Evolutionary conservation across 768 basidiomycete species (phyloP), one percentile per base, ranked within the genome.

Genomic region (Suillus placidus): DNA sequence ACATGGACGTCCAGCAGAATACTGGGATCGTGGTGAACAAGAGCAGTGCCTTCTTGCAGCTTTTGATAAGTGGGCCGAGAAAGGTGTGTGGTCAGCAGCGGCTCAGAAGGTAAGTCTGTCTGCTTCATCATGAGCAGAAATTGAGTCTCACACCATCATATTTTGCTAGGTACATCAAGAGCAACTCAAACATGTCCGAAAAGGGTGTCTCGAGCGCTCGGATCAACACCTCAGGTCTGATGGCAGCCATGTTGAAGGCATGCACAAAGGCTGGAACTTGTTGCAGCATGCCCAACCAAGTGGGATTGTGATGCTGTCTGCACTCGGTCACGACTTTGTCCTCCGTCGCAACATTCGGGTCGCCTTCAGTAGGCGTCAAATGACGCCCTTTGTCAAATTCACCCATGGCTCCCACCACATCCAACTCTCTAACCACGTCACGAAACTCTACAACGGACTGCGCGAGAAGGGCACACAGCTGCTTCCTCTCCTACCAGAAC

Each of bases 201-300:
- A 47, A 47, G 47, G 47, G 47, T 47, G 47, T 13, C 47, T 47
- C 5, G 12, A 47, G 47, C 5, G 12, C n/a, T 47, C 47, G 0
- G 45, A 45, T 47, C 45, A 47, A 47, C 9, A 47, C 47, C 9
- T 47, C 62, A 5, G 72, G 0, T 67, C 72, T 0, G 72, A 78
- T 42, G 71, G 77, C 0, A 76, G 74, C n/a, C 72, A 64, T 6
- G 76, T 78, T 13, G 71, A 78, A 23, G 74, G 72, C 1, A 69
- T 55, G 1, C 76, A 78, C 63, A 76, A 76, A 40, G 71, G 66
- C 0, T 77, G 74, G 75, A 77, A 77, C 51, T 34, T 57, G 0
- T 26, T 77, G 0, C 67, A 69, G 60, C 61, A 66, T 0, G 54
- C 70, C 0, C 61, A 68, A 14, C 69, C 75, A 0, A 72, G 74